A percentile compares a stretch with the other conserved stretches of the same genome.
Conservation (phyloP, 305 asterid genomes). For the Solanum hybrid region DNA sequence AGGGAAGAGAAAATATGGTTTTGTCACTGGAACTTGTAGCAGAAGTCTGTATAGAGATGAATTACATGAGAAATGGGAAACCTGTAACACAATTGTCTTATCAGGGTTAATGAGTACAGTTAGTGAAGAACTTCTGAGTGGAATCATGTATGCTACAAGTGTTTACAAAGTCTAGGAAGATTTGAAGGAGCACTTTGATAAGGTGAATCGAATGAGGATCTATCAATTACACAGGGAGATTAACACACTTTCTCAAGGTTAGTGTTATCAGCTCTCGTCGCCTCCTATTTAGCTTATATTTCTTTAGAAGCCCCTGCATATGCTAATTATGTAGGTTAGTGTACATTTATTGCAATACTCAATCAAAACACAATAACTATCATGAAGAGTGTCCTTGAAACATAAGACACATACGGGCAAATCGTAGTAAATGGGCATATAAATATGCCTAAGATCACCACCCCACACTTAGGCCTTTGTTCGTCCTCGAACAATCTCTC, state of each 20-base stretch:
- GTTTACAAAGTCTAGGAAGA: not conserved
- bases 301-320: not conserved
- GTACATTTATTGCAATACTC: not conserved
- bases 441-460: not conserved
- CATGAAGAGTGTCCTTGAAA: not conserved
- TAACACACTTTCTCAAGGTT: not conserved
- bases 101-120: not conserved
- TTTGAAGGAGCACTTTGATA: not conserved
- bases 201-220: not conserved
- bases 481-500: not conserved
- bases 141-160: not conserved
- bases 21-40: not conserved
- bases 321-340: not conserved
- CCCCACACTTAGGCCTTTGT: not conserved
- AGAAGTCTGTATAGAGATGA: not conserved
- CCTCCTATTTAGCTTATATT: not conserved
- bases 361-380: not conserved
- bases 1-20: not conserved
- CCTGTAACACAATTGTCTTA: not conserved
- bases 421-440: not conserved
- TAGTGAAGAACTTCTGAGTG: not conserved
- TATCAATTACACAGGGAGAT: not conserved
- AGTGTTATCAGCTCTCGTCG: not conserved
- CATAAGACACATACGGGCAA: not conserved
- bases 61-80: not conserved